Conservation (phyloP, 345 rosid genomes). For the Acer campestre region DNA sequence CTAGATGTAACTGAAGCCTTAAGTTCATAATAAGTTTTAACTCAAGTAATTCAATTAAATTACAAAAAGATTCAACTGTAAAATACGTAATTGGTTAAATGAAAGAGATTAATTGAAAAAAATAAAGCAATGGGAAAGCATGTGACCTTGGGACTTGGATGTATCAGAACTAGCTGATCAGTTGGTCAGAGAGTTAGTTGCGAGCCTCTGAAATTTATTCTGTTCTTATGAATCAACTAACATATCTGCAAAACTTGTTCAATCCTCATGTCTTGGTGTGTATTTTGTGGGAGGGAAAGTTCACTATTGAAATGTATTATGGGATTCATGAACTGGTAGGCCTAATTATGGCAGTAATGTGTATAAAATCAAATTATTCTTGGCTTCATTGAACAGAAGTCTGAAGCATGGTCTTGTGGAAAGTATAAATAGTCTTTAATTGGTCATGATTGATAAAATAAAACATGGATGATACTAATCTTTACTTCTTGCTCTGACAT, state of each 20-base stretch:
- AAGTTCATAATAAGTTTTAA: background rate
- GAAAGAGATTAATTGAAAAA: background rate
- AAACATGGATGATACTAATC: background rate
- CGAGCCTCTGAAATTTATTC: background rate
- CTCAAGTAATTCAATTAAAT: background rate
- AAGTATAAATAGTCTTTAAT: background rate
- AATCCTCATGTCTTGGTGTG: background rate
- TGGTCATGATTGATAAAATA: background rate
- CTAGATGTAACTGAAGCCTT: background rate
- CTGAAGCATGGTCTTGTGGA: slow-evolving; percentile 1
- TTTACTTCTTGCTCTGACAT: background rate
- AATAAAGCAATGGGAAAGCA: background rate
- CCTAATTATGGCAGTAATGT: background rate
- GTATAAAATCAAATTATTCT: background rate
- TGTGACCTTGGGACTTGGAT: background rate
- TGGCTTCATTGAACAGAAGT: background rate
- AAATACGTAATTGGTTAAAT: background rate
- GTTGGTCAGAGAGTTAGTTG: background rate
- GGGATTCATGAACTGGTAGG: slow-evolving; percentile 1
- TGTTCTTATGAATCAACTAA: background rate
- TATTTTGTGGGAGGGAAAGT: background rate
- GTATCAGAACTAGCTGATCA: background rate
- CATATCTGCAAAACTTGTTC: background rate
- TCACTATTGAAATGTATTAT: background rate
- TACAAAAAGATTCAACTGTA: background rate